Conservation (phyloP, 192 early-diverging fungal species). For the Backusella australiensis region DNA sequence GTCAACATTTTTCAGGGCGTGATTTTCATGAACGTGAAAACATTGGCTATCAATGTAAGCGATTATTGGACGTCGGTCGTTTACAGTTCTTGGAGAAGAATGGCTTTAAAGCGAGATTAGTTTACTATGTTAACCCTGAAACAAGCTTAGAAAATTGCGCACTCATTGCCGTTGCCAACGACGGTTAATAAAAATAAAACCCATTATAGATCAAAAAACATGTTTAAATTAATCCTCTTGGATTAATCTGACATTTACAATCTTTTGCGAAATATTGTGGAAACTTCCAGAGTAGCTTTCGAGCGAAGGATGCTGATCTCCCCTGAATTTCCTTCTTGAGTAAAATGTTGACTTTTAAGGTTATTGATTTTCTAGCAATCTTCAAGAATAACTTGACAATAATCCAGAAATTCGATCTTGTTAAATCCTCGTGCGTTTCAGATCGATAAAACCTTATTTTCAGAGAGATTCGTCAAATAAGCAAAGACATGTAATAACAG, state of each 20-base stretch:
- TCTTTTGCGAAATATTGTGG: too few species aligned
- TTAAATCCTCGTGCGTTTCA: neutral
- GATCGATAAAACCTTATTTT: neutral
- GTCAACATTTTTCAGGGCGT: conserved; percentile 68
- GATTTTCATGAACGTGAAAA: conserved; percentile 56
- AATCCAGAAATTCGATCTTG: neutral
- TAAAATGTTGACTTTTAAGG: neutral
- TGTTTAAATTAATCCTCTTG: neutral
- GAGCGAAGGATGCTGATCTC: neutral
- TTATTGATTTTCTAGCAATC: neutral
- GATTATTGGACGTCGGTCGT: conserved; percentile 77
- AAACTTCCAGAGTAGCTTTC: neutral
- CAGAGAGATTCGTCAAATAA: neutral
- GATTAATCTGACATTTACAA: too few species aligned
- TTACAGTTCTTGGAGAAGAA: conserved; percentile 48
- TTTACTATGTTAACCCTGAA: conserved; percentile 66
- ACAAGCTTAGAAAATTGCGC: conserved; percentile 76
- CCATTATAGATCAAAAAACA: neutral
- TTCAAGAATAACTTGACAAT: neutral
- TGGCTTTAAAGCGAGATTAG: conserved; percentile 66
- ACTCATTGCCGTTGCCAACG: conserved; percentile 52
- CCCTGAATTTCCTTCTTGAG: neutral
- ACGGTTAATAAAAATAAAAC: neutral
- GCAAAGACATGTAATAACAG: neutral
- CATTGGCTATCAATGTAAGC: conserved; percentile 73